These are phyloP conservation scores for Urostyla sp. DNA, from an alignment of 73 alveolate species.

Conservation along the genomic window DNA sequence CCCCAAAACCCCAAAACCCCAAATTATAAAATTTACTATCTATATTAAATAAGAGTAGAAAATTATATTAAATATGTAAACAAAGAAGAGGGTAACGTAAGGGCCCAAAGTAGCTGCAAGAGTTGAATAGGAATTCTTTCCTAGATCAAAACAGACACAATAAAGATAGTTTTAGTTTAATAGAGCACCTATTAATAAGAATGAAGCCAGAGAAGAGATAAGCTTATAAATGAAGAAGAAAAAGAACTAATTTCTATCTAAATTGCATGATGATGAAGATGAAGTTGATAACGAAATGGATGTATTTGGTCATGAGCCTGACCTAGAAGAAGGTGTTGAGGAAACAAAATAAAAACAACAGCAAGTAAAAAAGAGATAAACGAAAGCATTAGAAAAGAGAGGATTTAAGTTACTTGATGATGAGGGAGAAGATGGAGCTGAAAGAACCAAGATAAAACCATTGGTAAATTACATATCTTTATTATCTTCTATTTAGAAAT, in stretches of 20 bases:
- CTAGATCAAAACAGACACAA: constrained; percentile 6
- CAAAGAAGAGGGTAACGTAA: neutral
- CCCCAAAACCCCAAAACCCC: constrained; percentile 48
- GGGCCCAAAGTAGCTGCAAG: constrained; percentile 32
- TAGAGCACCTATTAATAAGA: constrained; percentile 49
- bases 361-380: neutral
- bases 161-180: constrained; percentile 40
- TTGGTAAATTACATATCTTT: neutral
- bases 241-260: constrained; percentile 30
- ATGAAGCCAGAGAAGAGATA: constrained; percentile 29
- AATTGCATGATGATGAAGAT: constrained; percentile 24
- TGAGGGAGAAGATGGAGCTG: neutral
- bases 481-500: neutral
- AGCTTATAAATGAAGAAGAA: neutral
- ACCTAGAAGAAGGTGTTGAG: constrained; percentile 2
- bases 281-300: constrained; percentile 46
- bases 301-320: no score
- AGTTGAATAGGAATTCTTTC: constrained; percentile 40
- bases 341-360: neutral
- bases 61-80: constrained; percentile 13
- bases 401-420: neutral
- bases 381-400: neutral
- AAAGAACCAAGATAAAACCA: constrained; percentile 27
- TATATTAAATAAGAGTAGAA: neutral
- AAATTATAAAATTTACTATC: no score